Conservation (phyloP, 2,329 filamentous ascomycete genomes). For the Pyricularia grisea region DNA sequence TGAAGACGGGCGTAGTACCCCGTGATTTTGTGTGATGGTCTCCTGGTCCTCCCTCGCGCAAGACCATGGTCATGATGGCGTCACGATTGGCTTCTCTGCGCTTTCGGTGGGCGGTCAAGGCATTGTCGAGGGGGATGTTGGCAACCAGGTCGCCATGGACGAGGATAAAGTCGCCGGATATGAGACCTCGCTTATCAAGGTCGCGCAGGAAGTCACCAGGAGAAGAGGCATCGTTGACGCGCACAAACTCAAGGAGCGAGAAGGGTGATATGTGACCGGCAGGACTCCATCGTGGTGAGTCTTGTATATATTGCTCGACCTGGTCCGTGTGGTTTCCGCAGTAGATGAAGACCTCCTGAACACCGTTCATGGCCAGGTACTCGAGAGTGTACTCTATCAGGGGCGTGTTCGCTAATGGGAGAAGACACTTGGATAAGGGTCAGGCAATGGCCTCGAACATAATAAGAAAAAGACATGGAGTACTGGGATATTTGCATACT, state of each 20-base stretch:
- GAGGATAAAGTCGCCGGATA: slow-evolving; percentile 83
- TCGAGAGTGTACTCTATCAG: slow-evolving; percentile 97
- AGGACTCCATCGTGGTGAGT: slow-evolving; percentile 62
- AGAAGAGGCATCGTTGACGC: slow-evolving; percentile 72
- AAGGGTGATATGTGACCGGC: slow-evolving; percentile 54
- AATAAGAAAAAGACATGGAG: background rate
- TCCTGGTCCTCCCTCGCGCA: slow-evolving; percentile 63
- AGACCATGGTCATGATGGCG: slow-evolving; percentile 94
- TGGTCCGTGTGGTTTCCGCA: slow-evolving; percentile 79
- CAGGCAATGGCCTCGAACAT: slow-evolving; percentile 8
- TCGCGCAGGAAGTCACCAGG: slow-evolving; percentile 93
- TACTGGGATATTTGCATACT: slow-evolving; percentile 37
- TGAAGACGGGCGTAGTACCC: slow-evolving; percentile 71
- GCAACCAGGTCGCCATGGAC: slow-evolving; percentile 90
- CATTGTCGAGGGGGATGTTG: slow-evolving; percentile 75
- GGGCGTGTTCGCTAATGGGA: slow-evolving; percentile 87
- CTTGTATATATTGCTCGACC: slow-evolving; percentile 76
- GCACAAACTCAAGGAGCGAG: slow-evolving; percentile 71
- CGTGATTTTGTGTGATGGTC: slow-evolving; percentile 70
- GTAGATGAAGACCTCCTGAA: slow-evolving; percentile 91
- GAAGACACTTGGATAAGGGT: slow-evolving; percentile 59
- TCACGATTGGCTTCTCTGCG: slow-evolving; percentile 79
- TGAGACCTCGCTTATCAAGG: slow-evolving; percentile 74
- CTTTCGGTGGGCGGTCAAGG: slow-evolving; percentile 69
- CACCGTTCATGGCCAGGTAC: slow-evolving; percentile 88